Evolutionary conservation across 78 protist species (phyloP).

Genomic region (Tieghemostelium lacteum): DNA sequence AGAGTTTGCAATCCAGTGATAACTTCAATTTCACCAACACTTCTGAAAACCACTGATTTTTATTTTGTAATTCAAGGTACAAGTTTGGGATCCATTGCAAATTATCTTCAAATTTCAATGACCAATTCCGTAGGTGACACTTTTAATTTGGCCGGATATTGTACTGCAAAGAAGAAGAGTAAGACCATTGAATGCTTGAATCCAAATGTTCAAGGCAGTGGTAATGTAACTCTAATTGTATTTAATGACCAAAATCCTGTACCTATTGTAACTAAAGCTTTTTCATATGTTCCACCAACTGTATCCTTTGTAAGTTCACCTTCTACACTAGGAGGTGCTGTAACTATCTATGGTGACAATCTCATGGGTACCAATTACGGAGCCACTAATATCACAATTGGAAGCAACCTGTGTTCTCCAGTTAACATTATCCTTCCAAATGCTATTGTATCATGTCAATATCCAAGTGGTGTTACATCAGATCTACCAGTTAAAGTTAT

Average conservation of each 20-base stretch:
- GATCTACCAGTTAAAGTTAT: neutral
- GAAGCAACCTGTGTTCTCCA: neutral
- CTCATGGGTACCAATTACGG: neutral
- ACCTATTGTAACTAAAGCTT: neutral
- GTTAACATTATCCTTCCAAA: neutral
- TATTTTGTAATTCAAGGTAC: neutral
- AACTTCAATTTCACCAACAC: neutral
- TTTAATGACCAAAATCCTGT: neutral
- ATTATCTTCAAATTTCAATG: neutral
- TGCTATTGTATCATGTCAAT: conserved; percentile 1
- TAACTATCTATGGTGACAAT: neutral
- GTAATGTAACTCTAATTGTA: neutral
- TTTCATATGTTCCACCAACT: neutral
- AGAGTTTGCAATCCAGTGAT: neutral
- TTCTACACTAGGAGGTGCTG: neutral
- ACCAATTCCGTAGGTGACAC: neutral
- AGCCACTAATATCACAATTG: neutral
- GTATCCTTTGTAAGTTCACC: neutral
- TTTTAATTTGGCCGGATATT: no score
- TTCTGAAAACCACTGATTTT: neutral
- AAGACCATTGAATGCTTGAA: neutral
- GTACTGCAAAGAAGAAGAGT: neutral
- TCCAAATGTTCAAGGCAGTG: neutral
- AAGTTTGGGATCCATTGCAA: neutral
- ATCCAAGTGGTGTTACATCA: conserved; percentile 6